phyloP scores from a whole-genome alignment of 257 asterid genomes.

The Mentha longifolia region DNA sequence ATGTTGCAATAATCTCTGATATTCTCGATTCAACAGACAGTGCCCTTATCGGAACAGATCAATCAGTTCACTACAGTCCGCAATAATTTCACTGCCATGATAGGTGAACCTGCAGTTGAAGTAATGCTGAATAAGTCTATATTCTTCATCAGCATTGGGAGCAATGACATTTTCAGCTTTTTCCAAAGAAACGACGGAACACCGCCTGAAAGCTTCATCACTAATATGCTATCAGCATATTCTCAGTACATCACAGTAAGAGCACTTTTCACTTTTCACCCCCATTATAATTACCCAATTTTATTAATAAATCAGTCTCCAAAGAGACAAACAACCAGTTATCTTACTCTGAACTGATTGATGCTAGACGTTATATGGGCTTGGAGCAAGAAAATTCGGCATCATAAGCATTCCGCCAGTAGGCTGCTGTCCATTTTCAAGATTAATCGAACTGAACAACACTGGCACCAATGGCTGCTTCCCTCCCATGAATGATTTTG shows the following conservation, averaged over 20 bases:
- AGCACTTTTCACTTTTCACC: neutral
- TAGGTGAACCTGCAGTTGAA: slow-evolving; percentile 44
- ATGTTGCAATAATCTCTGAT: neutral
- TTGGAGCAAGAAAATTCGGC: slow-evolving; percentile 71
- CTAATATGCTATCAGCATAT: slow-evolving; percentile 36
- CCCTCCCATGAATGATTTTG: slow-evolving; percentile 39
- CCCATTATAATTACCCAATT: neutral
- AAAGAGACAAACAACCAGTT: neutral
- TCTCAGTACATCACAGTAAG: slow-evolving; percentile 45
- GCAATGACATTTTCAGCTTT: slow-evolving; percentile 64
- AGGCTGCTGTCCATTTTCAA: slow-evolving; percentile 55
- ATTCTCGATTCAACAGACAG: slow-evolving; percentile 32
- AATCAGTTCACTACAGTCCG: slow-evolving; percentile 46
- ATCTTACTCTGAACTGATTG: neutral
- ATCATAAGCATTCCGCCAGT: slow-evolving; percentile 50
- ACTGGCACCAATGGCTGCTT: slow-evolving; percentile 41
- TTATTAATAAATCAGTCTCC: neutral
- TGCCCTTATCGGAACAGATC: slow-evolving; percentile 49
- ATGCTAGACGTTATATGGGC: slow-evolving; percentile 46
- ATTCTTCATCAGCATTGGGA: slow-evolving; percentile 57
- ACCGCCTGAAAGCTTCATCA: slow-evolving; percentile 34
- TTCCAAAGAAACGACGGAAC: slow-evolving; percentile 13
- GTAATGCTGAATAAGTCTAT: slow-evolving; percentile 43
- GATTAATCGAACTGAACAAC: slow-evolving; percentile 27
- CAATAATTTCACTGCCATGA: slow-evolving; percentile 40